Evolutionary conservation across 441 rosid genomes (phyloP).

Genomic region (Adansonia gregorii): DNA sequence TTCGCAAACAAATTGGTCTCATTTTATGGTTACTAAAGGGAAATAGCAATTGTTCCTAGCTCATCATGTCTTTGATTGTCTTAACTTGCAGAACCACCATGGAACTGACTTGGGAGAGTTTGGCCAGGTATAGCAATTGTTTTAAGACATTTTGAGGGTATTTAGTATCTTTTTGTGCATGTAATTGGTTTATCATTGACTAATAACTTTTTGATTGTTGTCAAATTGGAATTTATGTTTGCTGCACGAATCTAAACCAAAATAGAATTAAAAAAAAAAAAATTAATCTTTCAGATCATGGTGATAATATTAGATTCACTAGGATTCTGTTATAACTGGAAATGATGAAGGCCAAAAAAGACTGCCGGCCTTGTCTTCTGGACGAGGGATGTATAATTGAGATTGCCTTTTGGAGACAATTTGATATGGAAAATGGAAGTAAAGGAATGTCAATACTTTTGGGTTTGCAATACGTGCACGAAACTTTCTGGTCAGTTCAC

Average conservation of each 20-base stretch:
- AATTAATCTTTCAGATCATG: background rate
- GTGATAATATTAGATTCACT: background rate
- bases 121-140: background rate
- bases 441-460: no score
- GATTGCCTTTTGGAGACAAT: no score
- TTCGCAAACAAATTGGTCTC: background rate
- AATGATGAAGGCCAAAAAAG: background rate
- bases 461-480: no score
- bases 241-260: background rate
- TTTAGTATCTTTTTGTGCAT: background rate
- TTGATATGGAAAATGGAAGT: no score
- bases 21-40: background rate
- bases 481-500: no score
- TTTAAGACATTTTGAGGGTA: background rate
- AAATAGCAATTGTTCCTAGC: background rate
- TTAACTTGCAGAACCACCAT: background rate
- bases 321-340: background rate
- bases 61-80: background rate
- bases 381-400: background rate
- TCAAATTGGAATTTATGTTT: no score
- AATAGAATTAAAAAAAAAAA: background rate
- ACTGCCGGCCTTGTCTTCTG: background rate
- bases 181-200: background rate
- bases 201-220: no score
- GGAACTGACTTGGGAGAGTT: background rate